These are phyloP conservation scores for Haplosporangium gracile DNA, from an alignment of 192 early-diverging fungal genomes.

Conservation along the genomic window DNA sequence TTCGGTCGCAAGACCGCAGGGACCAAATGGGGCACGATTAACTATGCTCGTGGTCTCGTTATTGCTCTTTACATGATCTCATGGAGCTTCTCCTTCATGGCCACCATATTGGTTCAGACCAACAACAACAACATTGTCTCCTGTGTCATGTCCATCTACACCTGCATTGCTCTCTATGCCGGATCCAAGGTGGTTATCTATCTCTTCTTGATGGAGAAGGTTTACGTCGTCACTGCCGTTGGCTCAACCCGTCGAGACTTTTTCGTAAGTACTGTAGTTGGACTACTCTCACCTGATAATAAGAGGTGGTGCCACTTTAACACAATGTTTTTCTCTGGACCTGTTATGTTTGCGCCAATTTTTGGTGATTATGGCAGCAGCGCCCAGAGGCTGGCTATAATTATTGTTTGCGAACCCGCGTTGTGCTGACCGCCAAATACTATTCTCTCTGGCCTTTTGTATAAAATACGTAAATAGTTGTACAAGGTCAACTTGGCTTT, in stretches of 20 bases:
- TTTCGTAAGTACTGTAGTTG: conserved; percentile 22
- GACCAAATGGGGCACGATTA: conserved; percentile 30
- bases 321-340: not conserved
- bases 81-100: conserved; percentile 58
- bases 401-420: not conserved
- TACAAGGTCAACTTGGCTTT: conserved; percentile 38
- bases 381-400: not conserved
- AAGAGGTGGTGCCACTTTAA: not conserved
- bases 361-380: not conserved
- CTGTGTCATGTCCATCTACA: conserved; percentile 32
- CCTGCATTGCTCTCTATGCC: conserved; percentile 55
- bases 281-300: not conserved
- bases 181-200: conserved; percentile 59
- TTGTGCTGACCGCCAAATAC: not conserved
- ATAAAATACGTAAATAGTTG: conserved; percentile 10
- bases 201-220: conserved; percentile 61
- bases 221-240: conserved; percentile 42
- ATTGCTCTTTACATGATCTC: conserved; percentile 54
- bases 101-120: conserved; percentile 43
- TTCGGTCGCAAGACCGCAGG: conserved; percentile 44
- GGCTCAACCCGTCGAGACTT: conserved; percentile 34
- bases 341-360: not conserved
- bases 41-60: conserved; percentile 60
- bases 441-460: not conserved
- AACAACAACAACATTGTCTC: conserved; percentile 33